These are phyloP conservation scores for Penicillium decumbens DNA, from an alignment of 2,329 filamentous ascomycete genomes.

Conservation along the genomic window DNA sequence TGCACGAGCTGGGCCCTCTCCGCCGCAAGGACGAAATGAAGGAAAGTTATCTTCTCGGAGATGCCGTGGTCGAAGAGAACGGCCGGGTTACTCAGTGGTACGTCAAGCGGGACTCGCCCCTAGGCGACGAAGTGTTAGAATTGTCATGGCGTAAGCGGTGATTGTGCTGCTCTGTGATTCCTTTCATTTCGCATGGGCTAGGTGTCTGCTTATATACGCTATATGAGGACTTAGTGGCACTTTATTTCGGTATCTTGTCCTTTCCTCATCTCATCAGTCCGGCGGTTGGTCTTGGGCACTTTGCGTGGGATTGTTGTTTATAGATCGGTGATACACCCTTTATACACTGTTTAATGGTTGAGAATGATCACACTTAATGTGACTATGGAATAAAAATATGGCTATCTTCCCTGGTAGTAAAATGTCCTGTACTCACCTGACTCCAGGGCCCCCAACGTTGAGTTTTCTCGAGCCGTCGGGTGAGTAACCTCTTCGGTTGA, in stretches of 20 bases:
- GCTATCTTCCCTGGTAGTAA: not conserved
- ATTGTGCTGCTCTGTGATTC: not conserved
- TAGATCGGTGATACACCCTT: constrained; percentile 22
- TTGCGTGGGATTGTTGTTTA: constrained; percentile 21
- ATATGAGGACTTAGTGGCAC: not conserved
- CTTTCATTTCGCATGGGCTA: constrained; percentile 7
- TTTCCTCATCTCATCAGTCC: constrained; percentile 8
- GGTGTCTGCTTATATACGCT: not conserved
- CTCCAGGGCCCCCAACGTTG: too few relatives aligned
- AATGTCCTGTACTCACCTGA: too few relatives aligned
- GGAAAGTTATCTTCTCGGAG: constrained; percentile 50
- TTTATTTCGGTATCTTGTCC: not conserved
- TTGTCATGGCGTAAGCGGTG: constrained; percentile 34
- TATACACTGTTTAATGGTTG: constrained; percentile 15
- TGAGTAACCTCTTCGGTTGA: not conserved
- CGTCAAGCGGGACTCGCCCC: constrained; percentile 42
- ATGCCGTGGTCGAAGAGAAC: constrained; percentile 43
- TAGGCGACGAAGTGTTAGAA: constrained; percentile 39
- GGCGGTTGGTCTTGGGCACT: constrained; percentile 19
- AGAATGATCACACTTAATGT: constrained; percentile 18
- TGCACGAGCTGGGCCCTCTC: constrained; percentile 54
- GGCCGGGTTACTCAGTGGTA: constrained; percentile 53
- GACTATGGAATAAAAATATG: constrained; percentile 14
- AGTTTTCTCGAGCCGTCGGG: too few relatives aligned
- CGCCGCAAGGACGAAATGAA: constrained; percentile 45